Conservation (phyloP, 2,329 filamentous ascomycete genomes). For the Fusarium robinianum region DNA sequence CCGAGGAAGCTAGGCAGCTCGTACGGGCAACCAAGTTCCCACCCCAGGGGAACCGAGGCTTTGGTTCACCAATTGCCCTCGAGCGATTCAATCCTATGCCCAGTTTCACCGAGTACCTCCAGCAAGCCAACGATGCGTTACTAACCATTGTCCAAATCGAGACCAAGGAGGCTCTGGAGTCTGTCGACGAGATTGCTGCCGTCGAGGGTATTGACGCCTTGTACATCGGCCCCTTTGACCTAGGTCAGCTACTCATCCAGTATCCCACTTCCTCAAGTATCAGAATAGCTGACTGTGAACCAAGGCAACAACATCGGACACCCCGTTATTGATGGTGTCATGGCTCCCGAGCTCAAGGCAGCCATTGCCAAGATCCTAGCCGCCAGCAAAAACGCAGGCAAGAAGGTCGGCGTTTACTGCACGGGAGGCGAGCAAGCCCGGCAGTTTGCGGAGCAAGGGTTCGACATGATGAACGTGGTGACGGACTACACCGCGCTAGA, state of each 20-base stretch:
- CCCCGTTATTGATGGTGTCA: conserved; percentile 63
- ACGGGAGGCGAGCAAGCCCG: conserved; percentile 60
- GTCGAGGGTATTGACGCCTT: conserved; percentile 65
- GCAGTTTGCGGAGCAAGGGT: conserved; percentile 58
- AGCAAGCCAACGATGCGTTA: conserved; percentile 55
- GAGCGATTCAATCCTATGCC: conserved; percentile 50
- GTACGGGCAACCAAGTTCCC: conserved; percentile 57
- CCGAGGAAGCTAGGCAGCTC: conserved; percentile 50
- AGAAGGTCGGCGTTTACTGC: conserved; percentile 67
- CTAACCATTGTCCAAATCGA: conserved; percentile 72
- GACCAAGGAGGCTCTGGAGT: conserved; percentile 63
- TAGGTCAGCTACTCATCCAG: conserved; percentile 46
- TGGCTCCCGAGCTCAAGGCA: conserved; percentile 60
- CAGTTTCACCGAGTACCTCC: conserved; percentile 53
- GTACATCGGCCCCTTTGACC: conserved; percentile 69
- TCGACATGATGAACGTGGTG: conserved; percentile 64
- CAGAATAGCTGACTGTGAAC: conserved; percentile 15
- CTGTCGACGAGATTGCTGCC: conserved; percentile 64
- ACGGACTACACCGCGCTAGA: conserved; percentile 60
- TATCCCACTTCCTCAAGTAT: no score
- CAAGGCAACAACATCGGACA: conserved; percentile 62
- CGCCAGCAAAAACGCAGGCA: conserved; percentile 64
- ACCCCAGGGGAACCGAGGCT: conserved; percentile 53
- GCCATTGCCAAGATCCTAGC: conserved; percentile 63
- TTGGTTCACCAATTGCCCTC: conserved; percentile 53